phyloP scores from a whole-genome alignment of 2,329 filamentous ascomycete species.

The Colletotrichum lini region DNA sequence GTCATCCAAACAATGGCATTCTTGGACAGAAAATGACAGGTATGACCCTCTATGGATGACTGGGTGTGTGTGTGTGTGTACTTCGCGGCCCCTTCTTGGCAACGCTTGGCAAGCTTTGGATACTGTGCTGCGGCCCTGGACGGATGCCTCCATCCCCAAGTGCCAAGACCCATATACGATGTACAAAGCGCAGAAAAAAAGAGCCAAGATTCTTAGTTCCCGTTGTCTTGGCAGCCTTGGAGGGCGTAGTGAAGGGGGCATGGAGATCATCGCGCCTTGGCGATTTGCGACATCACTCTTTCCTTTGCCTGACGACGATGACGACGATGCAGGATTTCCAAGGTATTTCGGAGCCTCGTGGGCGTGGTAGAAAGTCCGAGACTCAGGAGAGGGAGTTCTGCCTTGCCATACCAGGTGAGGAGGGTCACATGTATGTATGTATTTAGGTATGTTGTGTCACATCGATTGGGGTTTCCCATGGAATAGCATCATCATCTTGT shows the following conservation, averaged over 20 bases:
- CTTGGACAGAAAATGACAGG: not conserved
- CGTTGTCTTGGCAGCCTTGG: conserved; percentile 32
- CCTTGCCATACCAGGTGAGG: not conserved
- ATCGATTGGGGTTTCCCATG: not conserved
- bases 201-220: conserved; percentile 33
- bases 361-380: not conserved
- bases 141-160: conserved; percentile 5
- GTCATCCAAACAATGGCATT: not conserved
- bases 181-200: too few species aligned
- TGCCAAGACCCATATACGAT: not conserved
- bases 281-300: conserved; percentile 16
- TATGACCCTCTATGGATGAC: not conserved
- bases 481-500: not conserved
- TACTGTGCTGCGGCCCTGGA: conserved; percentile 11
- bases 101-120: conserved; percentile 11
- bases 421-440: too few species aligned
- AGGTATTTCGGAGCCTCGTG: not conserved
- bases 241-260: not conserved
- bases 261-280: conserved; percentile 7
- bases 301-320: not conserved
- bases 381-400: too few species aligned
- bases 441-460: not conserved
- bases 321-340: not conserved
- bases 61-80: not conserved
- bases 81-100: conserved; percentile 34